Percentiles rank a stretch among this genome's conserved stretches.
These are phyloP conservation scores for Pseudogymnoascus sp. DNA, from an alignment of 2,329 filamentous ascomycete species.

Conservation along the genomic window DNA sequence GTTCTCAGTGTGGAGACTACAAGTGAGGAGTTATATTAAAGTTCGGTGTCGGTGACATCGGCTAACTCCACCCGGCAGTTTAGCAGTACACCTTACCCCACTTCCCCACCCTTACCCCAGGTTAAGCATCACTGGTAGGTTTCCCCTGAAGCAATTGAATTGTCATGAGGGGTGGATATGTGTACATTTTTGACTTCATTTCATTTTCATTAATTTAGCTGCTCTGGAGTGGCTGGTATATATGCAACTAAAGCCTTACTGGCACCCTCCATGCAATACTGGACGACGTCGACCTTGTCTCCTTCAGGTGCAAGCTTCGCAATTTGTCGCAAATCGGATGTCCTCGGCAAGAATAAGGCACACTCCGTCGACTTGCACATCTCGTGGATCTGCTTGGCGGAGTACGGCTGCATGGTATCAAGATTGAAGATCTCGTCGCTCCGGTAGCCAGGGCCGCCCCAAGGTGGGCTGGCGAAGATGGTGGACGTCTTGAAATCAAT, in stretches of 20 bases:
- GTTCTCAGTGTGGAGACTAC: background rate
- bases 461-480: constrained; percentile 65
- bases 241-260: constrained; percentile 74
- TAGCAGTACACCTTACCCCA: background rate
- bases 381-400: constrained; percentile 51
- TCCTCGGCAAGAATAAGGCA: constrained; percentile 78
- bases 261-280: constrained; percentile 86
- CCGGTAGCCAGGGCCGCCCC: constrained; percentile 62
- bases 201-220: constrained; percentile 4
- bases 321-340: constrained; percentile 73
- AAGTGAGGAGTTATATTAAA: constrained; percentile 7
- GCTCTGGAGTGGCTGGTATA: constrained; percentile 33
- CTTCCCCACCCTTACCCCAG: constrained; percentile 6
- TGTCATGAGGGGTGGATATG: background rate
- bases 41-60: background rate
- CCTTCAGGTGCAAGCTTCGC: constrained; percentile 45
- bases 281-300: constrained; percentile 61
- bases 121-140: background rate
- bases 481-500: constrained; percentile 31
- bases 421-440: constrained; percentile 71
- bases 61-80: background rate
- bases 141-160: background rate
- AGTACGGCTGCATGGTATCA: constrained; percentile 82
- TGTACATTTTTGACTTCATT: background rate
- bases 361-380: constrained; percentile 53